phyloP scores from a whole-genome alignment of 495 filamentous ascomycete species.

The Penicillium flavigenum region DNA sequence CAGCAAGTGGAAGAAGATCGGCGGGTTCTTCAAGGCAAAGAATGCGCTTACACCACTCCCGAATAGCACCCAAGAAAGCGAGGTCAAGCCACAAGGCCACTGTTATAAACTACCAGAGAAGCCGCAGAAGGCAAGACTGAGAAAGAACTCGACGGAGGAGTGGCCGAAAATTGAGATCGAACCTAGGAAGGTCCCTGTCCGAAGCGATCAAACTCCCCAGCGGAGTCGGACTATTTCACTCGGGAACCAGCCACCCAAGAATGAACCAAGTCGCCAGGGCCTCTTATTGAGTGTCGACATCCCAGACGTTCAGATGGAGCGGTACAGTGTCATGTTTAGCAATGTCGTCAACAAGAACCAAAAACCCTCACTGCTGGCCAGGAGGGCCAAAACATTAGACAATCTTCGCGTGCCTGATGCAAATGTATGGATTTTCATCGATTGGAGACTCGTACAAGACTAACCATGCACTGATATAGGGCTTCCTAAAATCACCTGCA shows the following conservation, averaged over 20 bases:
- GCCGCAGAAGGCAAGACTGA: constrained; percentile 1
- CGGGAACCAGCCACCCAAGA: constrained; percentile 15
- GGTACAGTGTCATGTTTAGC: constrained; percentile 94
- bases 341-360: constrained; percentile 59
- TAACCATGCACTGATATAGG: constrained; percentile 13
- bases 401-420: constrained; percentile 53
- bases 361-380: constrained; percentile 53
- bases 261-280: constrained; percentile 11
- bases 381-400: constrained; percentile 68
- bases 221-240: constrained; percentile 21
- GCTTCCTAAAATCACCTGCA: constrained; percentile 21
- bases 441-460: not conserved
- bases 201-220: constrained; percentile 4
- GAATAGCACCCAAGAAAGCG: constrained; percentile 16
- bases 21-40: constrained; percentile 51
- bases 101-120: not conserved
- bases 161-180: constrained; percentile 35
- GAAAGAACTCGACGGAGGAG: constrained; percentile 26
- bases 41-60: constrained; percentile 29
- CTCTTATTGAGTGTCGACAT: constrained; percentile 72
- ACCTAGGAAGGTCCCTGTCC: not conserved
- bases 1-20: constrained; percentile 60
- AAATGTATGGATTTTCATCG: constrained; percentile 26
- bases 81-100: not conserved
- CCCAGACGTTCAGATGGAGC: constrained; percentile 74